Conservation (phyloP, 805 yeast species). For the Teunomyces panamensis region DNA sequence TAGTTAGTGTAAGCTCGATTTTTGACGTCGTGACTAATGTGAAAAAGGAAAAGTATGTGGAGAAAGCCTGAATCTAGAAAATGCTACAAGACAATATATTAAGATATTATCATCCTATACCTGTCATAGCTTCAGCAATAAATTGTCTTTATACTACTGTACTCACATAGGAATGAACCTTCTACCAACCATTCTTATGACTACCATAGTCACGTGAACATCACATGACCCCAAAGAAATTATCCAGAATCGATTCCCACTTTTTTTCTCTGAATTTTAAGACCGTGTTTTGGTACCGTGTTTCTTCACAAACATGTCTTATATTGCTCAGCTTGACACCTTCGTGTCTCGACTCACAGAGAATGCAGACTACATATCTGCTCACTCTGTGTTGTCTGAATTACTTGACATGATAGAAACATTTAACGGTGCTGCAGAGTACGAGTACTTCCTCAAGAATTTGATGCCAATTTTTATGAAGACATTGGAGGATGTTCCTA, state of each 20-base stretch:
- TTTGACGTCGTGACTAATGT: background rate
- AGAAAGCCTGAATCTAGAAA: background rate
- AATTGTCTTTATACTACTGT: too few relatives aligned
- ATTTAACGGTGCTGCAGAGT: slow-evolving; percentile 76
- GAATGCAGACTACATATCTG: slow-evolving; percentile 52
- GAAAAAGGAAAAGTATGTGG: background rate
- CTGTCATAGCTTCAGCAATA: too few relatives aligned
- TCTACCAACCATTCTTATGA: too few relatives aligned
- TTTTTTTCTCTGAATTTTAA: slow-evolving; percentile 11
- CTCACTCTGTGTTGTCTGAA: slow-evolving; percentile 73
- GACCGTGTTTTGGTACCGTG: slow-evolving; percentile 2
- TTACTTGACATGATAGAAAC: slow-evolving; percentile 84
- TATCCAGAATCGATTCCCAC: slow-evolving; percentile 17
- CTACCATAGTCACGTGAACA: slow-evolving; percentile 16
- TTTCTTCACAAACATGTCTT: slow-evolving; percentile 31
- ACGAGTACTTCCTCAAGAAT: slow-evolving; percentile 67
- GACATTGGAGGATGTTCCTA: slow-evolving; percentile 64
- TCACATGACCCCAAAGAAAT: slow-evolving; percentile 21
- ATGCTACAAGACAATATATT: too few relatives aligned
- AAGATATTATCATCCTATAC: too few relatives aligned
- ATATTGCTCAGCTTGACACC: slow-evolving; percentile 59
- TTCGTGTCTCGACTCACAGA: slow-evolving; percentile 64
- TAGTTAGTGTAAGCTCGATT: slow-evolving; percentile 20
- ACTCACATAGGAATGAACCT: too few relatives aligned
- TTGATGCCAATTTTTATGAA: slow-evolving; percentile 68